These are phyloP conservation scores for Cokeromyces recurvatus DNA, from an alignment of 371 early-diverging fungal species.

Conservation along the genomic window DNA sequence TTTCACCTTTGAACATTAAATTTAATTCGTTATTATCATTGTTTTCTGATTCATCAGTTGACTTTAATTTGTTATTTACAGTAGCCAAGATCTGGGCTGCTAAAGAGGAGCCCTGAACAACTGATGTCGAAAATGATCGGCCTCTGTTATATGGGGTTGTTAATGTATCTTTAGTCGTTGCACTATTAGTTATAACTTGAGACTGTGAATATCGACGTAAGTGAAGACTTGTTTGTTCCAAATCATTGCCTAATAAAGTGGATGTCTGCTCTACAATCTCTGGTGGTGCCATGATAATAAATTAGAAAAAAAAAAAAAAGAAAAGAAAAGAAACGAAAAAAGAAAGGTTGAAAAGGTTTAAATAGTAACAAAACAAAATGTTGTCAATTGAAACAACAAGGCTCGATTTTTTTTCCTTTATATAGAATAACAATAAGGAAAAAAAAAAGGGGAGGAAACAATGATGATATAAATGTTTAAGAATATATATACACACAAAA, in stretches of 20 bases:
- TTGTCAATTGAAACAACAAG: no score
- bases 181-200: slow-evolving; percentile 6
- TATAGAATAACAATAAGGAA: neutral
- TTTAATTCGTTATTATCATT: slow-evolving; percentile 5
- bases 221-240: slow-evolving; percentile 7
- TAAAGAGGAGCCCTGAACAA: slow-evolving; percentile 21
- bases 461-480: no score
- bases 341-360: slow-evolving; percentile 3
- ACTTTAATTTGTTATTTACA: slow-evolving; percentile 32
- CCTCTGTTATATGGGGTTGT: slow-evolving; percentile 14
- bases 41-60: neutral
- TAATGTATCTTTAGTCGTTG: slow-evolving; percentile 15
- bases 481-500: no score
- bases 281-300: slow-evolving; percentile 13
- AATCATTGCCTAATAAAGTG: slow-evolving; percentile 4
- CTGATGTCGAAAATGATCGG: slow-evolving; percentile 20
- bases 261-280: slow-evolving; percentile 11
- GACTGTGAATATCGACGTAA: slow-evolving; percentile 26
- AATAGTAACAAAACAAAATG: neutral
- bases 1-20: slow-evolving; percentile 14
- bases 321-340: slow-evolving; percentile 1
- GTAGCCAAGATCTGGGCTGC: slow-evolving; percentile 36
- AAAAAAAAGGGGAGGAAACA: no score
- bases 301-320: neutral
- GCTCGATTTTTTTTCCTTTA: no score